Evolutionary conservation across 2,329 filamentous ascomycete species (phyloP), one percentile per base, ranked within the genome.

Genomic region (Chrysoporthe puriensis): DNA sequence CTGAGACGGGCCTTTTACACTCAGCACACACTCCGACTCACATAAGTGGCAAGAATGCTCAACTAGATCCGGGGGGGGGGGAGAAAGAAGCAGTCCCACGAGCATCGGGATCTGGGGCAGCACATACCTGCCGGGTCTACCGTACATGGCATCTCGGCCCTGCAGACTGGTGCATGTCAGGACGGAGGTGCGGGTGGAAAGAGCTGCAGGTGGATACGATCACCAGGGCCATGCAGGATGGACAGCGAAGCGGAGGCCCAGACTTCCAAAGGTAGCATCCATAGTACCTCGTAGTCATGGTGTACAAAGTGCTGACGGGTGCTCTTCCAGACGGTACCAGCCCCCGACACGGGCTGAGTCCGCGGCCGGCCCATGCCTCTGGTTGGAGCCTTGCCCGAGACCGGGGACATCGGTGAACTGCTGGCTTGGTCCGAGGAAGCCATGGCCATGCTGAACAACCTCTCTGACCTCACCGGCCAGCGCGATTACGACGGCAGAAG

Each of bases 161-260:
- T 64, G 68, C 68, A 69, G 60, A 54, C 59, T 42, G 43, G 40
- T 60, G 62, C 62, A 68, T 62, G 58, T 32, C 36, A 42, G 52
- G 42, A 46, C n/a, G 44, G 26, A 46, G 48, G 26, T 52, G 42
- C 26, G 43, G 43, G 50, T 46, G 21, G 50, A 58, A 44, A 54
- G 58, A 42, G 62, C 48, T 63, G 62, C 58, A 44, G 42, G 66
- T 63, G 65, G 65, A 54, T 46, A 56, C 54, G 64, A 58, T 61
- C 67, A 64, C 62, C 58, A 60, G 62, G 52, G 32, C 63, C 59
- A n/a, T 43, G 54, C 62, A 69, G 62, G 18, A 50, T 13, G 36
- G 46, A 67, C 62, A 60, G 40, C 62, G 40, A 64, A 58, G 65
- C 58, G 34, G 36, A 64, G 57, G 36, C 50, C 61, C 50, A 62